These are phyloP conservation scores for Claviceps spartinae DNA, from an alignment of 2,329 filamentous ascomycete species.

Conservation along the genomic window DNA sequence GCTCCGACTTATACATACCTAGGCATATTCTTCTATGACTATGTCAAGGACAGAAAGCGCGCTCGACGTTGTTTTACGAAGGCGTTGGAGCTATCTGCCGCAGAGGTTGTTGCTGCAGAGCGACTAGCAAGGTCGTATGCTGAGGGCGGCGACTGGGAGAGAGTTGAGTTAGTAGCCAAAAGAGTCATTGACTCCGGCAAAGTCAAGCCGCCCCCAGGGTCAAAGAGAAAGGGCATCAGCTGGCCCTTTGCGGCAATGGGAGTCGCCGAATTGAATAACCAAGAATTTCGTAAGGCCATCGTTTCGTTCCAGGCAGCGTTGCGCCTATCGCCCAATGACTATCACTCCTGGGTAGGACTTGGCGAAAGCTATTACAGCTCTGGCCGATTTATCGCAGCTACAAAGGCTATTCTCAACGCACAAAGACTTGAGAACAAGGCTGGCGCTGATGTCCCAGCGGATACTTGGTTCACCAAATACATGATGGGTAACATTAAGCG, in stretches of 20 bases:
- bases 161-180: slow-evolving; percentile 84
- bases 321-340: slow-evolving; percentile 70
- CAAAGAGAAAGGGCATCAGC: slow-evolving; percentile 82
- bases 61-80: slow-evolving; percentile 93
- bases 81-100: slow-evolving; percentile 80
- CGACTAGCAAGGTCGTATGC: slow-evolving; percentile 77
- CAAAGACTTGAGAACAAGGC: slow-evolving; percentile 55
- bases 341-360: slow-evolving; percentile 90
- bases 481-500: slow-evolving; percentile 92
- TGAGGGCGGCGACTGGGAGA: slow-evolving; percentile 85
- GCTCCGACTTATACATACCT: slow-evolving; percentile 86
- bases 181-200: slow-evolving; percentile 91
- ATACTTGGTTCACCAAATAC: slow-evolving; percentile 91
- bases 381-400: slow-evolving; percentile 84
- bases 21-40: slow-evolving; percentile 83
- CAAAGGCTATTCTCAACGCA: slow-evolving; percentile 78
- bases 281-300: slow-evolving; percentile 78
- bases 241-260: slow-evolving; percentile 94
- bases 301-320: slow-evolving; percentile 85
- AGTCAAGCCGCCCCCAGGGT: slow-evolving; percentile 78
- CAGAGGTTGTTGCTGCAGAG: slow-evolving; percentile 78
- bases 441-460: slow-evolving; percentile 37
- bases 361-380: slow-evolving; percentile 97
- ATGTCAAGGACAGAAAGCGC: slow-evolving; percentile 72
- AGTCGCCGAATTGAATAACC: slow-evolving; percentile 86